Evolutionary conservation across 345 rosid genomes (phyloP).

Genomic region (Bruguiera gymnorhiza): DNA sequence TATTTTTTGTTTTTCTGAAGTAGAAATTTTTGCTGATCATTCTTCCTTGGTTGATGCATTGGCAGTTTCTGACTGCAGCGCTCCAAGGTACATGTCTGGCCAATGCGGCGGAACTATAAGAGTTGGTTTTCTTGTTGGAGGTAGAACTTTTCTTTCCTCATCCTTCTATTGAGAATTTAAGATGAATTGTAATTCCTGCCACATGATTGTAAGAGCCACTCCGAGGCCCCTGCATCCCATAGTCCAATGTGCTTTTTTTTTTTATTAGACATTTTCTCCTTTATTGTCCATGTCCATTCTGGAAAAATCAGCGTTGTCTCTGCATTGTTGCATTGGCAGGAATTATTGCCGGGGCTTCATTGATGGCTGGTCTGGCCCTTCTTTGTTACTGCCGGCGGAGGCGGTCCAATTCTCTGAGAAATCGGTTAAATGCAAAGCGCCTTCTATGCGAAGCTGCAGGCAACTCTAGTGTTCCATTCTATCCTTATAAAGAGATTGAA

Average conservation of each 20-base stretch:
- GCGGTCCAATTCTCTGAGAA: conserved; percentile 42
- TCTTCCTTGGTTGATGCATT: not conserved
- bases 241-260: too few relatives aligned
- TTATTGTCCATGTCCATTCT: too few relatives aligned
- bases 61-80: conserved; percentile 36
- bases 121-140: conserved; percentile 61
- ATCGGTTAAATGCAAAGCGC: conserved; percentile 56
- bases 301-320: not conserved
- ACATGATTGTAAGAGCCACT: too few relatives aligned
- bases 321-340: conserved; percentile 37
- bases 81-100: conserved; percentile 40
- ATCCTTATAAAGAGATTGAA: conserved; percentile 68
- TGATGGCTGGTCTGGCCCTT: conserved; percentile 44
- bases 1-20: not conserved
- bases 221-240: too few relatives aligned
- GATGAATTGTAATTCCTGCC: too few relatives aligned
- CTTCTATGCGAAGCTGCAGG: conserved; percentile 76
- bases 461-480: conserved; percentile 62
- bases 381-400: conserved; percentile 40
- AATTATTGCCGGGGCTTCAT: conserved; percentile 50
- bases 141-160: conserved; percentile 28
- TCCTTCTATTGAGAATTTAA: not conserved
- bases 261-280: too few relatives aligned
- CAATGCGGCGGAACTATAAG: conserved; percentile 40
- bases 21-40: not conserved